Conservation (phyloP, 352 stramenopile species). For the Pythium brachiatum region DNA sequence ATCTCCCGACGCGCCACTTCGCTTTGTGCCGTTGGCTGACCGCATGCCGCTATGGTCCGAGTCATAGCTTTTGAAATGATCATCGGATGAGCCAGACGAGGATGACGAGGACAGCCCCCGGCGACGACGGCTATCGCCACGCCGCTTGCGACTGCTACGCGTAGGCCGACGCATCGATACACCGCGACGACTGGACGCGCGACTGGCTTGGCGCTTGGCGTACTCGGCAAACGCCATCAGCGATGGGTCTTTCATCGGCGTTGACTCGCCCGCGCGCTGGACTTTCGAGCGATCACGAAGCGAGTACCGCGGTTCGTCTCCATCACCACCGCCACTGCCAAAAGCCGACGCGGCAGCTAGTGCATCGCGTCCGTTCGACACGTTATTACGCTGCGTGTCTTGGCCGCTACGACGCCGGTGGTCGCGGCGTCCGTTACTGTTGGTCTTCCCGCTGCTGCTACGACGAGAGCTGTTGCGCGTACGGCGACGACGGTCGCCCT, state of each 20-base stretch:
- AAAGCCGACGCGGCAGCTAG: background rate
- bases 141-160: conserved; percentile 21
- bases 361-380: conserved; percentile 15
- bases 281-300: conserved; percentile 73
- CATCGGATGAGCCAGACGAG: conserved; percentile 30
- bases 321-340: conserved; percentile 12
- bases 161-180: conserved; percentile 28
- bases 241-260: conserved; percentile 30
- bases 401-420: background rate
- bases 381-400: conserved; percentile 11
- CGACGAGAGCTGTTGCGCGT: background rate
- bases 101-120: conserved; percentile 48
- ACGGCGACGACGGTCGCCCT: background rate
- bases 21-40: conserved; percentile 40
- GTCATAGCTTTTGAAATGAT: conserved; percentile 61
- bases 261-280: conserved; percentile 31
- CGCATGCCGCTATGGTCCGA: conserved; percentile 71
- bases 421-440: background rate
- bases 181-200: conserved; percentile 13
- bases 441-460: background rate
- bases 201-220: conserved; percentile 56
- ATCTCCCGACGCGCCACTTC: conserved; percentile 21
- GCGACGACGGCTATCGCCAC: conserved; percentile 23
- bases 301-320: conserved; percentile 51
- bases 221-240: conserved; percentile 60